These are phyloP conservation scores for Coemansia sp. DNA, from an alignment of 192 early-diverging fungal species.

Conservation along the genomic window DNA sequence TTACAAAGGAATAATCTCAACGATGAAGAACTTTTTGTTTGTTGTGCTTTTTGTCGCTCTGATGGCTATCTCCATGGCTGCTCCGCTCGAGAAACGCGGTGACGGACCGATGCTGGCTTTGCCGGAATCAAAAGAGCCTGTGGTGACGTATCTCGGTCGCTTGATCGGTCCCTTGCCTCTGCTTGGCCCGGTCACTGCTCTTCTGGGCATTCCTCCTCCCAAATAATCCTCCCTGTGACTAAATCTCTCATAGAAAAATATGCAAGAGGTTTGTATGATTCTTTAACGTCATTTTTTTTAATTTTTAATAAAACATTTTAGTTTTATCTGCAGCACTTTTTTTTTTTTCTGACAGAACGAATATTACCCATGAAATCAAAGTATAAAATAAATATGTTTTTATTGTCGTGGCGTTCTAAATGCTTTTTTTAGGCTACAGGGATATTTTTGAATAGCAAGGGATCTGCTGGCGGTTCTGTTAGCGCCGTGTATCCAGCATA, in stretches of 20 bases:
- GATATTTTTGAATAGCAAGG: too few species aligned
- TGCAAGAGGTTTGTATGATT: background rate
- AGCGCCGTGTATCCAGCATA: too few species aligned
- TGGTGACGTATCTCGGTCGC: conserved; percentile 23
- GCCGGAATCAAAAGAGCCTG: conserved; percentile 24
- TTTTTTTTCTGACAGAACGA: too few species aligned
- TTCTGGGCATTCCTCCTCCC: conserved; percentile 23
- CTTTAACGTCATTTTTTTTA: background rate
- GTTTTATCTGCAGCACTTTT: background rate
- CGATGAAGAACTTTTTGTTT: conserved; percentile 24
- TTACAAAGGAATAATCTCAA: background rate
- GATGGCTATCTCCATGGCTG: conserved; percentile 1
- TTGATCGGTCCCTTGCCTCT: conserved; percentile 18
- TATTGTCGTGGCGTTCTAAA: too few species aligned
- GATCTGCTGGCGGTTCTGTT: too few species aligned
- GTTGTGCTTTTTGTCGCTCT: conserved; percentile 12
- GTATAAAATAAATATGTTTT: too few species aligned
- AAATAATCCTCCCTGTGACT: conserved; percentile 12
- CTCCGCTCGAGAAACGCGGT: conserved; percentile 24
- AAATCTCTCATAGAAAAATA: background rate
- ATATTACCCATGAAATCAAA: too few species aligned
- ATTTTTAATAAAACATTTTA: background rate
- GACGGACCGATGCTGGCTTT: conserved; percentile 28
- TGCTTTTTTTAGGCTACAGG: too few species aligned
- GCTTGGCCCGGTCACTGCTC: conserved; percentile 11